Evolutionary conservation across 202 grass and related monocot species (phyloP).

Genomic region (Zoysia matrella): DNA sequence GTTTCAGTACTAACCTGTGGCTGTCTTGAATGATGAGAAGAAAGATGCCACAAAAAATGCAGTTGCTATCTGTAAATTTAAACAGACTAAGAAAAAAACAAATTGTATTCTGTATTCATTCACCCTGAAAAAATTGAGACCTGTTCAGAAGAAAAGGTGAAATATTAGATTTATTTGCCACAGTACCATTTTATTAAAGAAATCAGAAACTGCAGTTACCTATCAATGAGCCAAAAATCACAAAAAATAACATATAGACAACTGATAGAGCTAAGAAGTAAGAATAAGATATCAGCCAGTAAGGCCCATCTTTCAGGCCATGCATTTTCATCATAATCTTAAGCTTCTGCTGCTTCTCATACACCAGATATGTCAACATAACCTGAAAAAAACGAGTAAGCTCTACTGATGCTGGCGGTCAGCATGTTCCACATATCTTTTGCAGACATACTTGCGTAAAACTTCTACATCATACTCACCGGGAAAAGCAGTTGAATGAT

Average conservation of each 20-base stretch:
- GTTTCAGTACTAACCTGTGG: constrained; percentile 66
- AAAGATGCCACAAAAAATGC: constrained; percentile 72
- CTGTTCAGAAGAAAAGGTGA: constrained; percentile 57
- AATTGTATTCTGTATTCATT: constrained; percentile 80
- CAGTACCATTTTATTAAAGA: constrained; percentile 23
- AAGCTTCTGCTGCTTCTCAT: too few species aligned
- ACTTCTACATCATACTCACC: constrained; percentile 64
- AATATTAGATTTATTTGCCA: constrained; percentile 25
- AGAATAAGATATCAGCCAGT: constrained; percentile 90
- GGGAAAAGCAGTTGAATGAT: constrained; percentile 85
- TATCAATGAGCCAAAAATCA: constrained; percentile 15
- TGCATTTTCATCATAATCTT: constrained; percentile 83
- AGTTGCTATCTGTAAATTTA: constrained; percentile 85
- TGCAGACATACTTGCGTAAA: constrained; percentile 21
- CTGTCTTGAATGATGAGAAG: constrained; percentile 81
- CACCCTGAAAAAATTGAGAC: constrained; percentile 82
- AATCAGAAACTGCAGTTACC: constrained; percentile 37
- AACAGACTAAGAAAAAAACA: constrained; percentile 43
- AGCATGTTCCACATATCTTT: neutral
- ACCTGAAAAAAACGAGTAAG: constrained; percentile 50
- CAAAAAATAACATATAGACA: constrained; percentile 78
- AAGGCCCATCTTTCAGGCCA: constrained; percentile 84
- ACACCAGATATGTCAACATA: constrained; percentile 40
- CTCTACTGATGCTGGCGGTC: constrained; percentile 17
- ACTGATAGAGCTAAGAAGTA: constrained; percentile 82